Evolutionary conservation across 345 rosid genomes (phyloP), one percentile per base, ranked within the genome.

Genomic region (Brassica incana): DNA sequence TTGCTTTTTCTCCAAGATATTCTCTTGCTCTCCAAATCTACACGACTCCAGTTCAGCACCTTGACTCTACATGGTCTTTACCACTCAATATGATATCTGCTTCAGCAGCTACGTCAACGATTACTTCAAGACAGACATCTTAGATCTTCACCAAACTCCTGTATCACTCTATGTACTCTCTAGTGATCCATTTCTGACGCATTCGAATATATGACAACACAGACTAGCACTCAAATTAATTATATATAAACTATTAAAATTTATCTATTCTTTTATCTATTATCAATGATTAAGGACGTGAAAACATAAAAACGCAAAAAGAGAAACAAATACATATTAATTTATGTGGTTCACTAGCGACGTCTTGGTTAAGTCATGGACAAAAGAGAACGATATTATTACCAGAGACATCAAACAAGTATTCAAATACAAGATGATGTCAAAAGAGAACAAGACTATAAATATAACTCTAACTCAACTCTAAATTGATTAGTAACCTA

Each of bases 131-230:
- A 1, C 25, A 23, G 25, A 23, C 25, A 23, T 23, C 25, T 23
- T 18, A 18, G 20, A 18, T 18, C 20, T 18, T 18, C 20, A 18
- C 20, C 25, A 1, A 70, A 68, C 63, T 77, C 36, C 2, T 56
- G 29, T 76, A 6, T 67, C 45, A 36, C 65, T 68, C 56, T 59
- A 16, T 10, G 6, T 14, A 48, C 56, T 76, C 73, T 38, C 73
- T 76, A 12, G 33, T 67, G 45, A 69, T 77, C 80, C 32, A 59
- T 16, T 60, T 76, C 27, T 56, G 9, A 40, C 68, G 79, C 74
- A 69, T 60, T 62, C 69, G 5, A 68, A 14, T 2, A 6, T 58
- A 40, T 43, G 38, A 52, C 23, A 52, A 67, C n/a, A 38, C 16
- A 18, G 32, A 27, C 48, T 11, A 59, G 48, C 60, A 68, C 79